A percentile compares a stretch with the other conserved stretches of the same genome.
Conservation (phyloP, 2,329 filamentous ascomycete species). For the Didymella glomerata region DNA sequence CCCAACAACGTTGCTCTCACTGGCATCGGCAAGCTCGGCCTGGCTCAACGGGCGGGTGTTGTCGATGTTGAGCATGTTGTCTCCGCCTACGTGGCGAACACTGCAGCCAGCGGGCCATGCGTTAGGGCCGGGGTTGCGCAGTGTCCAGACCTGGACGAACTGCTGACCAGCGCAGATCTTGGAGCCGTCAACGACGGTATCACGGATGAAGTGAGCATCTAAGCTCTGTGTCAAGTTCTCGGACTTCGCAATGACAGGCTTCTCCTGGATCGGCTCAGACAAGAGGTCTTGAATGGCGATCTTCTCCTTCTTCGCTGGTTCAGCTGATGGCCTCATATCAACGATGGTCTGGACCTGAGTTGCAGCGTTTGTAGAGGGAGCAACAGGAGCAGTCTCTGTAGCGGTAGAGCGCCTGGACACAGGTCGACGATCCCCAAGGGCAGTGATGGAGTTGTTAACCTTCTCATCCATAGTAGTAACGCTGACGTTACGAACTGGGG, state of each 20-base stretch:
- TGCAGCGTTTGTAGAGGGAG: conserved; percentile 60
- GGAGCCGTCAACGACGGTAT: conserved; percentile 81
- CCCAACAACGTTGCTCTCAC: conserved; percentile 81
- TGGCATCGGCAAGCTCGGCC: conserved; percentile 77
- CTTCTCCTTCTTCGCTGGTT: conserved; percentile 54
- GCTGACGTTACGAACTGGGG: conserved; percentile 84
- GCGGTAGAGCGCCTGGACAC: conserved; percentile 56
- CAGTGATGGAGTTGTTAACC: conserved; percentile 69
- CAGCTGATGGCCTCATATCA: conserved; percentile 66
- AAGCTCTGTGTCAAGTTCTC: conserved; percentile 41
- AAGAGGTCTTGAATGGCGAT: conserved; percentile 52
- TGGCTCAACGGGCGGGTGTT: conserved; percentile 80
- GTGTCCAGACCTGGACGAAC: conserved; percentile 90
- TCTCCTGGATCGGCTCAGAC: conserved; percentile 42
- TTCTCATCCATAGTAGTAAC: conserved; percentile 86
- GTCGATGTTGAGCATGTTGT: conserved; percentile 95
- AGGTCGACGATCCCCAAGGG: conserved; percentile 74
- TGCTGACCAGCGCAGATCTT: conserved; percentile 72
- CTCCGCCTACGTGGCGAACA: conserved; percentile 90
- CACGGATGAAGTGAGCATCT: conserved; percentile 76
- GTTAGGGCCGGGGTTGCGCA: conserved; percentile 81
- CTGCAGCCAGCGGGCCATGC: conserved; percentile 90
- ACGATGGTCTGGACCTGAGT: conserved; percentile 71
- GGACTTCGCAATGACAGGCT: conserved; percentile 20
- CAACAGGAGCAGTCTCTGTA: conserved; percentile 60